Evolutionary conservation across 306 rosid genomes (phyloP).

Genomic region (Begonia fuchsioides): DNA sequence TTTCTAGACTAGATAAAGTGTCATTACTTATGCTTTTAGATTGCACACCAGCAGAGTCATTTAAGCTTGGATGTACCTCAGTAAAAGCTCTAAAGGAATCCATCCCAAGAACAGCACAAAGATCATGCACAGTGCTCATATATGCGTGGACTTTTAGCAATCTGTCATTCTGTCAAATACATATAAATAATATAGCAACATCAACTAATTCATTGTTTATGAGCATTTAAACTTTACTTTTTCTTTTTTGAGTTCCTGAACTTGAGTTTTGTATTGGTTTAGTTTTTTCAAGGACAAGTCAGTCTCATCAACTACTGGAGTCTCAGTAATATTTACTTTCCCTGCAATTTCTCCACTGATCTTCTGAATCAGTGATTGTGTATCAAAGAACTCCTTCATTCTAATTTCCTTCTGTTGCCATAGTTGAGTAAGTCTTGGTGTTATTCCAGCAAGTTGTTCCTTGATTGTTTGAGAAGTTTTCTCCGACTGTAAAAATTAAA

Average conservation of each 20-base stretch:
- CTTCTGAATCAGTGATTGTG: slow-evolving; percentile 63
- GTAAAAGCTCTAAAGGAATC: slow-evolving; percentile 79
- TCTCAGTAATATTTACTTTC: slow-evolving; percentile 27
- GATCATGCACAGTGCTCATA: background rate
- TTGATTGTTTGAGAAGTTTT: slow-evolving; percentile 35
- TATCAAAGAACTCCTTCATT: slow-evolving; percentile 59
- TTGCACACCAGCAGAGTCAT: slow-evolving; percentile 67
- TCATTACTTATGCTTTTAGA: slow-evolving; percentile 84
- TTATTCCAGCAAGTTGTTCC: slow-evolving; percentile 60
- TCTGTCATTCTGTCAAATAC: background rate
- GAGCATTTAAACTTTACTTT: slow-evolving; percentile 38
- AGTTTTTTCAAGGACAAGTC: slow-evolving; percentile 12
- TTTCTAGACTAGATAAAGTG: slow-evolving; percentile 62
- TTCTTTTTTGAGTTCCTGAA: slow-evolving; percentile 86
- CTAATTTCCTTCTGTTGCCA: slow-evolving; percentile 83
- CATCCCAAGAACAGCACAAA: slow-evolving; percentile 83
- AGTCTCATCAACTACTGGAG: slow-evolving; percentile 48
- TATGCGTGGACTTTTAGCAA: background rate
- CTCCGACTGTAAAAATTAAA: slow-evolving; percentile 21
- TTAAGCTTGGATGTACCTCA: slow-evolving; percentile 83
- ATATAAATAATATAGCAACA: background rate
- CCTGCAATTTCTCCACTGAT: slow-evolving; percentile 84
- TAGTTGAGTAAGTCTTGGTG: slow-evolving; percentile 58
- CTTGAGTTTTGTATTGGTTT: slow-evolving; percentile 66
- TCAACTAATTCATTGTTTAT: background rate